Base-by-base conservation (phyloP, 2,329 filamentous ascomycete genomes). In the Arthrobotrys megalospora region DNA sequence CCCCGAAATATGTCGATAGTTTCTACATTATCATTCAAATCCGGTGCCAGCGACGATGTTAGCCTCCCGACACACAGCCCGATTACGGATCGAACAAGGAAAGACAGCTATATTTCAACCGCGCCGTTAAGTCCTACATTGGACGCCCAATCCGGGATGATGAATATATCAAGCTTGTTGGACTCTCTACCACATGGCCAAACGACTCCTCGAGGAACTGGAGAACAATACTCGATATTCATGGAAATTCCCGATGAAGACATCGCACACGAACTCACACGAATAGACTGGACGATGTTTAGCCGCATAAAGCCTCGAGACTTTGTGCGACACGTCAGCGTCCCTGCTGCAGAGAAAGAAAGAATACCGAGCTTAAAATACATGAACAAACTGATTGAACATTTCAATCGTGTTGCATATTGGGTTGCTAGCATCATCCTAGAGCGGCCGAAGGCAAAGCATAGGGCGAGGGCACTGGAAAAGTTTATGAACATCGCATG, bases 271-370 rank as follows among this genome's bases (percentile, higher is more conserved):
- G 96, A 99, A 84, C 88, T 99, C 82, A 98, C 96, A 3, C 89
- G 95, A 78, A 97, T 99, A 69, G 96, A 99, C 85, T 98, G 95
- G 95, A 91, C 96, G 84, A 96, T 98, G 92, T 98, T 97, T 84
- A 96, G 93, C 65, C 94, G 94, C 0, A 97, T 98, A 79, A 91
- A 93, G 28, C 92, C 97, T 69, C 92, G 96, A 75, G 96, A 99
- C 84, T 90, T 98, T 60, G 92, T 98, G 48, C 92, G 96, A 3
- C 93, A 97, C 83, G 94, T 97, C 80, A 96, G 91, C 82, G 86
- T 97, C 55, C 90, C 91, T 0, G 83, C 88, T 0, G 87, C 90
- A 50, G 88, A 92, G 76, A 92, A 92, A 84, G 91, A 92, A 82
- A 91, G 90, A 81, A 93, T 91, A 83, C 91, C 89, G 83, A 91